A percentile compares a stretch with the other conserved stretches of the same genome.
phyloP scores from a whole-genome alignment of 495 filamentous ascomycete species.

The Pyrenula aspistea region DNA sequence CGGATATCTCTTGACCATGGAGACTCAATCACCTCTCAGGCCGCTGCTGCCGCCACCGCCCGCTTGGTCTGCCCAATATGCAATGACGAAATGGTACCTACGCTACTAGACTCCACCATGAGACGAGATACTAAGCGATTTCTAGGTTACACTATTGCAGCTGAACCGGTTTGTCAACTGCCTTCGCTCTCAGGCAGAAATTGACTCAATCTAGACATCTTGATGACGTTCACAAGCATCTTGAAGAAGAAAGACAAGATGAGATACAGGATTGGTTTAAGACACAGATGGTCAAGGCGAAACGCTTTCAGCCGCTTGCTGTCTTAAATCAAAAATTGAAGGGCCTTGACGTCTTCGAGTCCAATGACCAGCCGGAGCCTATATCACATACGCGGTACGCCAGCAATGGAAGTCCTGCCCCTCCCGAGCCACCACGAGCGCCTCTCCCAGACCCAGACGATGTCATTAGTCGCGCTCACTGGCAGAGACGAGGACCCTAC shows the following conservation, averaged over 20 bases:
- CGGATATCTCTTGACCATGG: slow-evolving; percentile 44
- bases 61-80: slow-evolving; percentile 88
- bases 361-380: slow-evolving; percentile 55
- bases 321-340: slow-evolving; percentile 92
- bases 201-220: slow-evolving; percentile 54
- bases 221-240: slow-evolving; percentile 84
- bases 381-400: slow-evolving; percentile 11
- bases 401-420: slow-evolving; percentile 12
- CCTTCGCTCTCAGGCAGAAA: background rate
- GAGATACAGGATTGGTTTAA: slow-evolving; percentile 98
- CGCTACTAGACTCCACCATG: background rate
- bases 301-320: slow-evolving; percentile 86
- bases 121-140: slow-evolving; percentile 7
- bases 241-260: slow-evolving; percentile 88
- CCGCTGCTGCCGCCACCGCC: slow-evolving; percentile 41
- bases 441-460: slow-evolving; percentile 71
- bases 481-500: slow-evolving; percentile 62
- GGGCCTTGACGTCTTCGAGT: slow-evolving; percentile 94
- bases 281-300: slow-evolving; percentile 89
- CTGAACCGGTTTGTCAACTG: slow-evolving; percentile 57
- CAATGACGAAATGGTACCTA: slow-evolving; percentile 81
- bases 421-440: slow-evolving; percentile 24
- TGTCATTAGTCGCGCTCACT: slow-evolving; percentile 74
- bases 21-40: slow-evolving; percentile 31
- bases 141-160: slow-evolving; percentile 80